A percentile compares a stretch with the other conserved stretches of the same genome.
Conservation (phyloP, 805 yeast genomes). For the Metschnikowia anglica region DNA sequence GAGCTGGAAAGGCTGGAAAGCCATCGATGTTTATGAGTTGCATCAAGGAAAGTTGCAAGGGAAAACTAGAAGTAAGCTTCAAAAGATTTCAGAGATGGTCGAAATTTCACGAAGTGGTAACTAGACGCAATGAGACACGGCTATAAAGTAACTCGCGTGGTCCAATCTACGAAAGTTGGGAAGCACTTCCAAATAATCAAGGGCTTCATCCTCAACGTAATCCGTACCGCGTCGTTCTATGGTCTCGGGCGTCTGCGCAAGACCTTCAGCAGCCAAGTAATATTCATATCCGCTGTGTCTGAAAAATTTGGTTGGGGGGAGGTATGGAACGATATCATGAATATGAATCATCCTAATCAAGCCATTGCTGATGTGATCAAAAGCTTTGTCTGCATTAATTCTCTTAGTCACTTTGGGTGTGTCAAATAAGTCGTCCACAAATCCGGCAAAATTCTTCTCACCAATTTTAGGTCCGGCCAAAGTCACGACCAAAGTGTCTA, state of each 20-base stretch:
- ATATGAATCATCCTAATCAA: slow-evolving; percentile 56
- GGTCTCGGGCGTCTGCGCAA: slow-evolving; percentile 17
- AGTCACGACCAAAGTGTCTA: slow-evolving; percentile 53
- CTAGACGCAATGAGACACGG: slow-evolving; percentile 15
- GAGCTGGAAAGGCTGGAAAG: slow-evolving; percentile 68
- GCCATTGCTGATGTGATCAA: slow-evolving; percentile 14
- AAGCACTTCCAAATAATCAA: slow-evolving; percentile 12
- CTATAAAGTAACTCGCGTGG: slow-evolving; percentile 19
- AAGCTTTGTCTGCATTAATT: slow-evolving; percentile 24
- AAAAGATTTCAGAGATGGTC: slow-evolving; percentile 50
- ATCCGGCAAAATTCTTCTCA: slow-evolving; percentile 47
- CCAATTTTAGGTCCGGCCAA: slow-evolving; percentile 70
- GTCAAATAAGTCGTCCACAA: slow-evolving; percentile 51
- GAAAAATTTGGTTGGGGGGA: slow-evolving; percentile 52
- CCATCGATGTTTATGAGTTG: slow-evolving; percentile 54
- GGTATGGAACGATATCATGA: slow-evolving; percentile 56
- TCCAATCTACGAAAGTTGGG: slow-evolving; percentile 19
- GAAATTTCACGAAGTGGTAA: background rate
- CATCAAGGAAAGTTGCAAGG: slow-evolving; percentile 47
- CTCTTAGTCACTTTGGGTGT: slow-evolving; percentile 28
- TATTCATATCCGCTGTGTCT: slow-evolving; percentile 54
- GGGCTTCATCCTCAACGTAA: slow-evolving; percentile 17
- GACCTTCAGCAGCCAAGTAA: slow-evolving; percentile 21
- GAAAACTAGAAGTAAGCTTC: slow-evolving; percentile 60
- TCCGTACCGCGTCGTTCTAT: slow-evolving; percentile 16